Evolutionary conservation across 768 basidiomycete species (phyloP).

Genomic region (Auricularia sp.): DNA sequence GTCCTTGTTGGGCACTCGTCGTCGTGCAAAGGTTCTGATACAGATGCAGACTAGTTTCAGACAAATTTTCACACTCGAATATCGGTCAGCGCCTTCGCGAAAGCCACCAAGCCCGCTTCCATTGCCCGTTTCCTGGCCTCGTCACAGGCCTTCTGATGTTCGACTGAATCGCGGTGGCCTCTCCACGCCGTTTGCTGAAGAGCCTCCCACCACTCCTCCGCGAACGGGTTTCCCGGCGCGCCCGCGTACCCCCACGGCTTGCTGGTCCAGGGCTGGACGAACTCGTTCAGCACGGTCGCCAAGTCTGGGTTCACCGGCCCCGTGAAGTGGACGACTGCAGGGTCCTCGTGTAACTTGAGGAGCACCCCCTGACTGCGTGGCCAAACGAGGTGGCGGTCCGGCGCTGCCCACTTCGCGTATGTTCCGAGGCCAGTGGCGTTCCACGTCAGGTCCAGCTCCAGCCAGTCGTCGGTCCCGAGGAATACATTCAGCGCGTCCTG

Average conservation of each 20-base stretch:
- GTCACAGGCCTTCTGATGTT: not conserved
- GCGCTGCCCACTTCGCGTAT: conserved; percentile 29
- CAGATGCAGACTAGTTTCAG: too few relatives aligned
- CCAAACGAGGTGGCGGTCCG: conserved; percentile 25
- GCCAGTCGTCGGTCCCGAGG: conserved; percentile 33
- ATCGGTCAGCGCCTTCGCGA: not conserved
- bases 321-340: conserved; percentile 47
- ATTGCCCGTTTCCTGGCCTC: not conserved
- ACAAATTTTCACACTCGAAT: too few relatives aligned
- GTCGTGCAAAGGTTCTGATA: too few relatives aligned
- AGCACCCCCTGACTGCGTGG: conserved; percentile 11
- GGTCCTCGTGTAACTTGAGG: conserved; percentile 25
- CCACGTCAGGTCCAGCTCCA: conserved; percentile 33
- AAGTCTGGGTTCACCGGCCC: conserved; percentile 41
- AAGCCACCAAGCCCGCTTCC: not conserved
- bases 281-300: conserved; percentile 37
- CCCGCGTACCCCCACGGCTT: conserved; percentile 53
- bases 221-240: conserved; percentile 40
- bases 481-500: conserved; percentile 43
- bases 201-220: conserved; percentile 35
- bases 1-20: too few relatives aligned
- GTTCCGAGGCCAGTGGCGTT: conserved; percentile 51
- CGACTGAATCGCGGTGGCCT: conserved; percentile 2
- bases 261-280: conserved; percentile 40
- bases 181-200: conserved; percentile 35